Evolutionary conservation across 2,329 filamentous ascomycete genomes (phyloP).

Genomic region (Cadophora sp.): DNA sequence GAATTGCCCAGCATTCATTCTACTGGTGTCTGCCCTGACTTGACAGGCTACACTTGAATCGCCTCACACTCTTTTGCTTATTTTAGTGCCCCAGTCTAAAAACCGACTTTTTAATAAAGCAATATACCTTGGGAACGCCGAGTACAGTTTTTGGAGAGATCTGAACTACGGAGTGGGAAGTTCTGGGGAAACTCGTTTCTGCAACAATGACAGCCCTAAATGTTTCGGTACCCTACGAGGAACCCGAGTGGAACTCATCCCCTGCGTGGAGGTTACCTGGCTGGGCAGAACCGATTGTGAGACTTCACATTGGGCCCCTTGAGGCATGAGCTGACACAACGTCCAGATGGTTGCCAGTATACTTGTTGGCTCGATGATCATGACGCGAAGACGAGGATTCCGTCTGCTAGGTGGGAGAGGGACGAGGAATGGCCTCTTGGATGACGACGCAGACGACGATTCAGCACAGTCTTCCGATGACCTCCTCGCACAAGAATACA

Average conservation of each 20-base stretch:
- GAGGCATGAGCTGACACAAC: conserved; percentile 27
- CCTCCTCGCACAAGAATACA: conserved; percentile 39
- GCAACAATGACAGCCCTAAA: conserved; percentile 21
- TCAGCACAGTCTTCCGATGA: conserved; percentile 44
- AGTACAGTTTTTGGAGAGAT: background rate
- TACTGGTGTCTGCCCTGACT: background rate
- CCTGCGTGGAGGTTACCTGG: conserved; percentile 44
- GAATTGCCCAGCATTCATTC: background rate
- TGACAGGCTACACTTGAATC: background rate
- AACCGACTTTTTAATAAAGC: too few species aligned
- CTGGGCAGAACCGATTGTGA: conserved; percentile 46
- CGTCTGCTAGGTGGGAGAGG: conserved; percentile 36
- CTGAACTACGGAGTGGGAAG: background rate
- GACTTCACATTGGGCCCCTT: conserved; percentile 12
- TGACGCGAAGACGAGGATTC: conserved; percentile 41
- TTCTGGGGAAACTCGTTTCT: background rate
- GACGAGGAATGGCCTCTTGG: conserved; percentile 33
- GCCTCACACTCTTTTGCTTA: background rate
- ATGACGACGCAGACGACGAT: conserved; percentile 38
- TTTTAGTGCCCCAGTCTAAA: background rate
- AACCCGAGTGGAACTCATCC: conserved; percentile 44
- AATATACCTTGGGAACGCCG: too few species aligned
- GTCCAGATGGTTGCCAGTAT: conserved; percentile 45
- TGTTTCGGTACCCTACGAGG: conserved; percentile 39
- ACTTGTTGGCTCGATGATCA: conserved; percentile 43